Percentiles rank a stretch among this genome's conserved stretches.
Conservation (phyloP, 192 early-diverging fungal genomes). For the Physocladia obscura region DNA sequence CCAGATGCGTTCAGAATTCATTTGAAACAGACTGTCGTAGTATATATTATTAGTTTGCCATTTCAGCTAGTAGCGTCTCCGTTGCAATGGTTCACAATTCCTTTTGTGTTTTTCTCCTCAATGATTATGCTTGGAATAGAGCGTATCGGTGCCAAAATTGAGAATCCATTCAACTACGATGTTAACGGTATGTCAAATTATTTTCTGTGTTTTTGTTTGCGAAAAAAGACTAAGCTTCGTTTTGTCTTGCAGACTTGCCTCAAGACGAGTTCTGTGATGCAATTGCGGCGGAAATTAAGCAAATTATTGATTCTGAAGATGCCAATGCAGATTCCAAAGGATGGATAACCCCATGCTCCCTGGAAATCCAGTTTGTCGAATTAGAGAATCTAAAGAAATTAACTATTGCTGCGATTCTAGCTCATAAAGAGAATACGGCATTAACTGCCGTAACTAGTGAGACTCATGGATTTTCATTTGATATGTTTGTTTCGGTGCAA, state of each 20-base stretch:
- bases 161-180: too few relatives aligned
- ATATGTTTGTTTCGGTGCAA: not conserved
- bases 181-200: too few relatives aligned
- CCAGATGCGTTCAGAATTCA: constrained; percentile 70
- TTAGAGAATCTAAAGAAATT: not conserved
- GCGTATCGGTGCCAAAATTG: not conserved
- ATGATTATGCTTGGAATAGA: constrained; percentile 68
- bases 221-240: too few relatives aligned
- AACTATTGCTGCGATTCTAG: not conserved
- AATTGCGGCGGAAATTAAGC: not conserved
- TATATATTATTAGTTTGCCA: constrained; percentile 62
- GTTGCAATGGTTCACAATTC: constrained; percentile 63
- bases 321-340: not conserved
- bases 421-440: not conserved
- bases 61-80: constrained; percentile 54
- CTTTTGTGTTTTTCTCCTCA: constrained; percentile 64
- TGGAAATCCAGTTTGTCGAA: not conserved
- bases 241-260: constrained; percentile 25
- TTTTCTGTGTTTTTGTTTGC: too few relatives aligned
- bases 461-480: not conserved
- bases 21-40: constrained; percentile 63
- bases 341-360: constrained; percentile 11
- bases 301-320: not conserved
- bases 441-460: too few relatives aligned
- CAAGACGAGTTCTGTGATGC: constrained; percentile 22